phyloP scores from a whole-genome alignment of 306 rosid genomes.

The Datisca glomerata region DNA sequence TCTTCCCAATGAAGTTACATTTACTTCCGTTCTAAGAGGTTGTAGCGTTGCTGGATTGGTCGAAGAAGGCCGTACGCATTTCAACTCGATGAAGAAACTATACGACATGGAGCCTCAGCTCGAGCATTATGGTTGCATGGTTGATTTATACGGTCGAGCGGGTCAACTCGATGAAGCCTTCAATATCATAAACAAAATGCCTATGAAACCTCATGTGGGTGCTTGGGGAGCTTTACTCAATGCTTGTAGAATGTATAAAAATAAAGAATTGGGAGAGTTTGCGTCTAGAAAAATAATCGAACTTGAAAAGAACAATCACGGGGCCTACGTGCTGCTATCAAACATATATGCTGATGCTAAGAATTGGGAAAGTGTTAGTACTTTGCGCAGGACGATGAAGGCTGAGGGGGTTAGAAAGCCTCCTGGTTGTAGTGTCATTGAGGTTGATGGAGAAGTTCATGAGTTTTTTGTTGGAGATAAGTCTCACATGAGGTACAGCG shows the following conservation, averaged over 20 bases:
- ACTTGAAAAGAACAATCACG: constrained; percentile 37
- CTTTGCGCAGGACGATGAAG: constrained; percentile 34
- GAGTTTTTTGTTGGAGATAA: constrained; percentile 52
- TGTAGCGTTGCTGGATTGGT: constrained; percentile 54
- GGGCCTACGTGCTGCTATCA: constrained; percentile 46
- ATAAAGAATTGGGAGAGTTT: constrained; percentile 35
- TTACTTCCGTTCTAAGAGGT: constrained; percentile 35
- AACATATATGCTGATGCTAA: constrained; percentile 47
- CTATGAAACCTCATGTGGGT: constrained; percentile 44
- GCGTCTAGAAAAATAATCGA: constrained; percentile 36
- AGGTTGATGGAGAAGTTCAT: constrained; percentile 51
- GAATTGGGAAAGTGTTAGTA: constrained; percentile 35
- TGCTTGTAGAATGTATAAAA: constrained; percentile 40
- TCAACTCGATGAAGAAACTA: constrained; percentile 32
- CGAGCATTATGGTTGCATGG: constrained; percentile 56
- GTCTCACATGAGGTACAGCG: constrained; percentile 34
- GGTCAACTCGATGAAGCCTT: constrained; percentile 48
- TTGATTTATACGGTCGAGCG: constrained; percentile 49
- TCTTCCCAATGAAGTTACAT: constrained; percentile 36
- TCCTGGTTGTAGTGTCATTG: constrained; percentile 60
- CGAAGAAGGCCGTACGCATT: constrained; percentile 34
- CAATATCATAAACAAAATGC: constrained; percentile 42
- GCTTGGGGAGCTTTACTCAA: constrained; percentile 64
- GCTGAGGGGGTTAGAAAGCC: constrained; percentile 37
- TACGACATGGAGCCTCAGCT: constrained; percentile 38